Evolutionary conservation across 176 grass and related monocot species (phyloP), one percentile per base, ranked within the genome.

Genomic region (Carex scoparia): DNA sequence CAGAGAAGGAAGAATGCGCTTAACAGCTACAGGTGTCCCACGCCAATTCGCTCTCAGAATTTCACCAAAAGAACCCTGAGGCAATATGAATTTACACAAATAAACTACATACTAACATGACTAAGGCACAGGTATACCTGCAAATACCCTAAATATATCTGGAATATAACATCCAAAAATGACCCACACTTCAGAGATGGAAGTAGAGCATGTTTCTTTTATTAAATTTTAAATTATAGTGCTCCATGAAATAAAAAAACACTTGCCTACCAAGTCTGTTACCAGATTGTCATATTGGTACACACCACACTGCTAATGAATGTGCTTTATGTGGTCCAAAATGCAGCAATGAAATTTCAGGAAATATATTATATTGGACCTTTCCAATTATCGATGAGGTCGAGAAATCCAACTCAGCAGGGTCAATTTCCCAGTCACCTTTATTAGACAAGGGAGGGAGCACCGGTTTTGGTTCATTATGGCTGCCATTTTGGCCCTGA

Each of bases 21-120:
- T 99, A 80, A 99, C 93, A 84, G 96, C 96, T 75, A 99, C 92
- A 79, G 93, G 96, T 63, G 96, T 99, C 86, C 96, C 96, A 73
- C 96, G 91, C 96, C 96, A 99, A 86, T 94, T 90, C 35, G 96
- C 96, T 95, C 88, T 95, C 82, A 99, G 76, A 87, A 99, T 99
- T 91, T 99, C 96, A 88, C 96, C 93, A 51, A 99, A 99, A 86
- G 93, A 99, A 23, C 96, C 96, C 96, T 99, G 84, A 74, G 81
- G 85, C 67, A 81, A 53, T 54, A 65, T 28, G 13, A 32, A 67
- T 67, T 81, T 81, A 33, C 10, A 62, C 57, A 38, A 58, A 15
- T 12, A 44, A 65, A 19, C 40, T 62, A 11, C 7, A 51, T 2
- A 40, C 5, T 40, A 40, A 42, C 23, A 12, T 27, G 16, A 71